Evolutionary conservation across 306 rosid species (phyloP).

Genomic region (Mimosa bimucronata): DNA sequence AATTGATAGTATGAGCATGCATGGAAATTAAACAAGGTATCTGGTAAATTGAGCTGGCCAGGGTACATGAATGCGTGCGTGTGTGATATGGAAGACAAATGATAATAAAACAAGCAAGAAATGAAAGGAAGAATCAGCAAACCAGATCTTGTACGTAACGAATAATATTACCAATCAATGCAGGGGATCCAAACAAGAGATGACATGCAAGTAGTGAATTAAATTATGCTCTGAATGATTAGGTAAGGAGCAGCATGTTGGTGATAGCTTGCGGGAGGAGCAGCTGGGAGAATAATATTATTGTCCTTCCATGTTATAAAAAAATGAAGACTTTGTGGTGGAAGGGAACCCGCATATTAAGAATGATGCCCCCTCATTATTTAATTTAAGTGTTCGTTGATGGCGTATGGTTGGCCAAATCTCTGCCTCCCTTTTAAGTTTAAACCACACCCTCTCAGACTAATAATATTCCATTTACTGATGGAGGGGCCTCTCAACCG

Average conservation of each 20-base stretch:
- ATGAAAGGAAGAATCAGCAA: background rate
- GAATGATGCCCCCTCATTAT: slow-evolving; percentile 2
- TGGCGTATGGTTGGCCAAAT: slow-evolving; percentile 17
- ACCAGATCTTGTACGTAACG: background rate
- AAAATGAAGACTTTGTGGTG: background rate
- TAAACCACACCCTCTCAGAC: background rate
- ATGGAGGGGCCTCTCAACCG: background rate
- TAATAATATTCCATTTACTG: background rate
- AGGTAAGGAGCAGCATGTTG: background rate
- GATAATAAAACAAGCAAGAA: background rate
- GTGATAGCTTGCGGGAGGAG: background rate
- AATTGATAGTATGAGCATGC: too few species aligned
- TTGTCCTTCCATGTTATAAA: background rate
- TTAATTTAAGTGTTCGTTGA: slow-evolving; percentile 13
- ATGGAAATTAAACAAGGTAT: too few species aligned
- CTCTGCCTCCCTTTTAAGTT: background rate
- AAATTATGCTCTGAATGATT: background rate
- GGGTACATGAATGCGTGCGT: background rate
- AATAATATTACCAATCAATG: background rate
- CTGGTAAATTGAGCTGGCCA: background rate
- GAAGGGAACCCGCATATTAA: background rate
- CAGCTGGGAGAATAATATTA: background rate
- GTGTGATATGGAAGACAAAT: background rate
- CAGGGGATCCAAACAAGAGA: background rate
- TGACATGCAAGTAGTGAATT: background rate